Evolutionary conservation across 768 basidiomycete genomes (phyloP), one percentile per base, ranked within the genome.

Genomic region (Sporobolomyces roseus): DNA sequence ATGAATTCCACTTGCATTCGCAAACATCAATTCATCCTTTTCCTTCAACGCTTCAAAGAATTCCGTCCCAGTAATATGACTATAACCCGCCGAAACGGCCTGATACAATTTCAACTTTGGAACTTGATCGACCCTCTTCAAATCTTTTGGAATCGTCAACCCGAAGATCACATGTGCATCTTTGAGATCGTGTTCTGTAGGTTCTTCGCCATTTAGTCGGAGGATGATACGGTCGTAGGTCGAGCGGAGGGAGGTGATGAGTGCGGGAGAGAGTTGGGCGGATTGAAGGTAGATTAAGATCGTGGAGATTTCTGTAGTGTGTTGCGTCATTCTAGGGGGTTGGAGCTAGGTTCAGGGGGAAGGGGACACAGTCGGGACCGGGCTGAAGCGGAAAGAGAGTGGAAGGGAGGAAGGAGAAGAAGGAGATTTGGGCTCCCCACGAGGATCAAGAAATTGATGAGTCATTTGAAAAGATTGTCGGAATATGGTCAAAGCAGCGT

Each of bases 181-280:
- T 4, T n/a, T 41, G 55, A 52, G 50, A 27, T 68, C 60, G 4
- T 68, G 45, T 13, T 29, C 25, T 0, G 71, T 79, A 76, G 93
- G 84, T 75, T 94, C 82, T 69, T 85, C 82, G 78, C 94, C 92
- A 80, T 91, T 89, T 69, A 85, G 86, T 79, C 89, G 88, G 77
- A 92, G 84, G 50, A 87, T 89, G 36, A 87, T 83, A 48, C 86
- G 49, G 29, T 75, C 49, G 38, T 51, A 55, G 29, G 71, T 63
- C 23, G 63, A 51, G 13, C 49, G 43, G 61, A 56, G 56, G 2
- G 12, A 16, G 16, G 19, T 12, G 33, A 59, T 2, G 48, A 58
- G 32, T 13, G 53, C 3, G 6, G 36, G 46, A 16, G 35, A 27
- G 4, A 48, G 35, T 16, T 58, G 4, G 16, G 35, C 53, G 54